Evolutionary conservation across 805 yeast species (phyloP), one percentile per base, ranked within the genome.

Genomic region (Lachancea nothofagi): DNA sequence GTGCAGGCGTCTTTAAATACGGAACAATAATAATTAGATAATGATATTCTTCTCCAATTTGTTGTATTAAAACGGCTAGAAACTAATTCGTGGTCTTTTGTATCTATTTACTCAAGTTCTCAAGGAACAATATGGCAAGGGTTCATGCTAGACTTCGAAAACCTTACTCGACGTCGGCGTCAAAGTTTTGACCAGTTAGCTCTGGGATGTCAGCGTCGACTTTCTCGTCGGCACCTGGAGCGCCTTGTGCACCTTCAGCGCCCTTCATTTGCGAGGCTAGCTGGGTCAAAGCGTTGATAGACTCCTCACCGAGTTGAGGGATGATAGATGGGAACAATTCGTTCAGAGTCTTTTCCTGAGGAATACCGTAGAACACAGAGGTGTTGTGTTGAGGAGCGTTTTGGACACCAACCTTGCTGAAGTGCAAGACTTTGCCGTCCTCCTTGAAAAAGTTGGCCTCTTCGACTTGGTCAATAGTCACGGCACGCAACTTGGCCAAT

Each of bases 371-470:
- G 76, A 93, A 82, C 56, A 94, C 94, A 66, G 82, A 85, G 51
- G 95, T 83, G 80, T 90, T 89, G 75, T 82, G 74, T 59, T 80
- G 82, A 57, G 85, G 80, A 57, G 96, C 87, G 55, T 85, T 85
- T 74, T 90, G 97, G 50, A 89, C 93, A 71, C 93, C 94, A 53
- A 93, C 96, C 69, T 93, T 83, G 76, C 84, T 80, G 78, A 93
- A 87, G 74, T 90, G 96, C 69, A 90, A 72, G 50, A 93, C 96
- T 64, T 81, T 83, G 64, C 97, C 97, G 67, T 90, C 96, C 50
- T 87, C 96, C 69, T 76, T 83, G 84, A 93, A 89, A 76, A 90
- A 85, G 79, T 89, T 90, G 61, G 96, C 97, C 75, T 90, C 97
- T 66, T 87, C 95, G 59, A 90, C 81, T 60, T 84, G 87, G 53